These are phyloP conservation scores for Exidia glandulosa DNA, from an alignment of 768 basidiomycete genomes.

Conservation along the genomic window DNA sequence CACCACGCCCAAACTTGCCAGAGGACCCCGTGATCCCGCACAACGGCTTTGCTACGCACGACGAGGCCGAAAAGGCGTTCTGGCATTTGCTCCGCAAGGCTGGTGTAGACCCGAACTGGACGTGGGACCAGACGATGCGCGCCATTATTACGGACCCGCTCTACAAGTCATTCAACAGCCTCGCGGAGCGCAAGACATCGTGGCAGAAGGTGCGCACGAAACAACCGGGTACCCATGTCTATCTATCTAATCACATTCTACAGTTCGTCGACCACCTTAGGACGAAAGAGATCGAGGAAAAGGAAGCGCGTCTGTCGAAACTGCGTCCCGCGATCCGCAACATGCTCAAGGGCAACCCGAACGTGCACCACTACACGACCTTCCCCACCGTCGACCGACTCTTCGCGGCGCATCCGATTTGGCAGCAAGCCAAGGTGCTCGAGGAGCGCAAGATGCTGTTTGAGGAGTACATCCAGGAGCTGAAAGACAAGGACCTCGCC, in stretches of 20 bases:
- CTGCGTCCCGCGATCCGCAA: slow-evolving; percentile 78
- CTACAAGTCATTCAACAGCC: slow-evolving; percentile 85
- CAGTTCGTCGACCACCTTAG: slow-evolving; percentile 72
- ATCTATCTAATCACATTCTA: neutral
- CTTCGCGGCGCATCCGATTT: slow-evolving; percentile 80
- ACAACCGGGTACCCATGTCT: neutral
- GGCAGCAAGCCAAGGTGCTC: slow-evolving; percentile 79
- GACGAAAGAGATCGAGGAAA: slow-evolving; percentile 77
- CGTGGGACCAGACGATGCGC: slow-evolving; percentile 98
- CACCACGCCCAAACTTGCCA: slow-evolving; percentile 67
- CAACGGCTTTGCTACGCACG: slow-evolving; percentile 75
- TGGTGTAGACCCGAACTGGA: slow-evolving; percentile 85
- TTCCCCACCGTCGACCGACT: slow-evolving; percentile 81
- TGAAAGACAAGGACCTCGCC: slow-evolving; percentile 85
- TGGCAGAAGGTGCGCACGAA: slow-evolving; percentile 72
- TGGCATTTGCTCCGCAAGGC: slow-evolving; percentile 80
- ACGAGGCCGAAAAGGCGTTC: slow-evolving; percentile 93
- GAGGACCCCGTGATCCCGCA: slow-evolving; percentile 84
- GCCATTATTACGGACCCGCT: slow-evolving; percentile 96
- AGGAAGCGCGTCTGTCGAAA: slow-evolving; percentile 71
- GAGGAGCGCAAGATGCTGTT: slow-evolving; percentile 81
- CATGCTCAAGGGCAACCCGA: slow-evolving; percentile 77
- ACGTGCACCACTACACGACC: slow-evolving; percentile 85
- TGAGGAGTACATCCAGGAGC: slow-evolving; percentile 80
- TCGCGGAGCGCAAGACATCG: slow-evolving; percentile 88